Evolutionary conservation across 108 stramenopile genomes (phyloP).

Genomic region (Nitzschia sp.): DNA sequence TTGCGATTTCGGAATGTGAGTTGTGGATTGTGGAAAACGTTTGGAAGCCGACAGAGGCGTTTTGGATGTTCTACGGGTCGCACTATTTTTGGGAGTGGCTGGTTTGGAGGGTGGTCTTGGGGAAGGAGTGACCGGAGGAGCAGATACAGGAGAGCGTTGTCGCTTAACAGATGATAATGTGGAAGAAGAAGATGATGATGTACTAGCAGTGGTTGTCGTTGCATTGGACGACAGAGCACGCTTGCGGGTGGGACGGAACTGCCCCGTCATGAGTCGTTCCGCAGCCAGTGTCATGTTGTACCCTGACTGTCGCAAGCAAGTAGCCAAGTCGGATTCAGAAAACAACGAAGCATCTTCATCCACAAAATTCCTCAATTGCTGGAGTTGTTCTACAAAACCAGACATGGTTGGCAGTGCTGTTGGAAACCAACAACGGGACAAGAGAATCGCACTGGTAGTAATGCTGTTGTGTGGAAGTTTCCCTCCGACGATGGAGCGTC

Average conservation of each 20-base stretch:
- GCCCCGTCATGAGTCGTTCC: slow-evolving; percentile 63
- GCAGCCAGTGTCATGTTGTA: slow-evolving; percentile 74
- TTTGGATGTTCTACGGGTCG: neutral
- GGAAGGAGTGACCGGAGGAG: neutral
- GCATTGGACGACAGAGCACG: neutral
- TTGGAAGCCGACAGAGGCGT: neutral
- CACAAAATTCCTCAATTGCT: slow-evolving; percentile 54
- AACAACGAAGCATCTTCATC: slow-evolving; percentile 27
- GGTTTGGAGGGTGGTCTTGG: neutral
- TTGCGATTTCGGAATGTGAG: neutral
- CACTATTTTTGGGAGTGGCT: neutral
- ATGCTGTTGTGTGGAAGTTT: no score
- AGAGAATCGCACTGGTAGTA: no score
- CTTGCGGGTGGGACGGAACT: slow-evolving; percentile 20
- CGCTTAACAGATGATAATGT: neutral
- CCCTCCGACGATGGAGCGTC: no score
- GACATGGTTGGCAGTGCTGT: no score
- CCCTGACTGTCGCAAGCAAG: slow-evolving; percentile 49
- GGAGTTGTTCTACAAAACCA: slow-evolving; percentile 33
- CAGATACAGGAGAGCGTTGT: neutral
- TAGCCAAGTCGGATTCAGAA: slow-evolving; percentile 52
- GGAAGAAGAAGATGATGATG: no score
- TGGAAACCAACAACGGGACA: no score
- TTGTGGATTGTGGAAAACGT: neutral
- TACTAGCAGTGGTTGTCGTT: neutral